Evolutionary conservation across 208 protist species (phyloP).

Genomic region (Acanthamoeba triangularis): DNA sequence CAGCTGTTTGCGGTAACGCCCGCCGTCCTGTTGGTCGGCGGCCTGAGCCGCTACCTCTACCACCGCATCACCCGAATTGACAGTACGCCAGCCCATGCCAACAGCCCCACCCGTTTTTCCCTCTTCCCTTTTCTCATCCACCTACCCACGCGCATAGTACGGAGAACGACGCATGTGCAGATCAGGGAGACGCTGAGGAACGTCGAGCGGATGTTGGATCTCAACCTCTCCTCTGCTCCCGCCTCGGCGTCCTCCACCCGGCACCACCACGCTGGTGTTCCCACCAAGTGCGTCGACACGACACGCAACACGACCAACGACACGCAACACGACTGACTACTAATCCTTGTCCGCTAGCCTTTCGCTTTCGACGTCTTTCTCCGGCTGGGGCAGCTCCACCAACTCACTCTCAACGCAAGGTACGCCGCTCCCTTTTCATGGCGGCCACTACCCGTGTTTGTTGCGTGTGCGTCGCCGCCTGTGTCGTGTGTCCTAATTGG

Average conservation of each 20-base stretch:
- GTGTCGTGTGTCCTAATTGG: too few species aligned
- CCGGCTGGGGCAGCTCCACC: background rate
- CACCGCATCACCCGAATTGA: background rate
- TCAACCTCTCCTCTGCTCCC: background rate
- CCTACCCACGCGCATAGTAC: background rate
- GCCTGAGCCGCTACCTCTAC: conserved; percentile 13
- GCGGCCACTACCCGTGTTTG: too few species aligned
- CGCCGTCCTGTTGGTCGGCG: background rate
- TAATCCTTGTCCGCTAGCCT: background rate
- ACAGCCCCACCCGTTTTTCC: background rate
- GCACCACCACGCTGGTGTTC: background rate
- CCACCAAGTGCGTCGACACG: conserved; percentile 13
- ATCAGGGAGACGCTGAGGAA: conserved; percentile 3
- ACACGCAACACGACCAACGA: too few species aligned
- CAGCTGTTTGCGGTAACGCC: conserved; percentile 55
- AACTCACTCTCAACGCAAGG: too few species aligned
- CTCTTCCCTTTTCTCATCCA: background rate
- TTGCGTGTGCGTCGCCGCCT: too few species aligned
- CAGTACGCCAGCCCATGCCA: background rate
- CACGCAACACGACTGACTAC: too few species aligned
- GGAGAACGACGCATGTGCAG: background rate
- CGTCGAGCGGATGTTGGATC: conserved; percentile 17
- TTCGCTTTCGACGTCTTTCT: conserved; percentile 13
- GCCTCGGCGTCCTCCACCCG: background rate
- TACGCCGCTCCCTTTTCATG: too few species aligned